Evolutionary conservation across 331 rosid species (phyloP).

Genomic region (Acacia pycnantha): DNA sequence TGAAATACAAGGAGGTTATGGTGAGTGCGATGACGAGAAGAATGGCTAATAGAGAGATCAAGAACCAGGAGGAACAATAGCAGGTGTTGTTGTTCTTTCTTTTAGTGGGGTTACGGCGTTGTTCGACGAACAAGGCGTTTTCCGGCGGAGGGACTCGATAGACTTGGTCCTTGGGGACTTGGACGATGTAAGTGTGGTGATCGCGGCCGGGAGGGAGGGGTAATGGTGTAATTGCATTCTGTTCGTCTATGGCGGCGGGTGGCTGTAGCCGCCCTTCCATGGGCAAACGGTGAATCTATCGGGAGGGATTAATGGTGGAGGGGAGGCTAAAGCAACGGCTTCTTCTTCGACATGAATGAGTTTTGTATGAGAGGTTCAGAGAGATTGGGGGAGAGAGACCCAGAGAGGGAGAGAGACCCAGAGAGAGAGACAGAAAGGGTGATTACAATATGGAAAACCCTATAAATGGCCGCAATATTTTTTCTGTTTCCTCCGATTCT

Average conservation of each 20-base stretch:
- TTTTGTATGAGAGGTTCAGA: background rate
- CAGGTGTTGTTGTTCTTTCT: background rate
- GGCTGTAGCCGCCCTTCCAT: slow-evolving; percentile 53
- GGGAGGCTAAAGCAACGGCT: slow-evolving; percentile 6
- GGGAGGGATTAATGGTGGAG: background rate
- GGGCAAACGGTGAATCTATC: slow-evolving; percentile 10
- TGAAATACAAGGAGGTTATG: slow-evolving; percentile 19
- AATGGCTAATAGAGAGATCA: background rate
- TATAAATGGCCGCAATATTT: background rate
- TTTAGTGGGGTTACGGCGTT: slow-evolving; percentile 10
- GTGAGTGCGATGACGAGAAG: slow-evolving; percentile 17
- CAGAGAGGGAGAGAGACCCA: background rate
- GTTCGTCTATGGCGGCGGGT: slow-evolving; percentile 6
- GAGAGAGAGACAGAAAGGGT: background rate
- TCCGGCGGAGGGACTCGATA: slow-evolving; percentile 64
- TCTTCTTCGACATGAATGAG: slow-evolving; percentile 9
- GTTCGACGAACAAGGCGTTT: slow-evolving; percentile 43
- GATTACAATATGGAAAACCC: slow-evolving; percentile 23
- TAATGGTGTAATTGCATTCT: background rate
- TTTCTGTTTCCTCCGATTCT: background rate
- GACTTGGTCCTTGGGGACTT: slow-evolving; percentile 67
- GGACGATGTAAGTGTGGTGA: slow-evolving; percentile 54
- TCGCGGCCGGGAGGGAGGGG: slow-evolving; percentile 2
- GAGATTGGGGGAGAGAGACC: background rate
- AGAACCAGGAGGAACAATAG: background rate